A percentile compares a stretch with the other conserved stretches of the same genome.
Conservation (phyloP, 139 green algal species). For the Deuterostichococcus epilithicus region DNA sequence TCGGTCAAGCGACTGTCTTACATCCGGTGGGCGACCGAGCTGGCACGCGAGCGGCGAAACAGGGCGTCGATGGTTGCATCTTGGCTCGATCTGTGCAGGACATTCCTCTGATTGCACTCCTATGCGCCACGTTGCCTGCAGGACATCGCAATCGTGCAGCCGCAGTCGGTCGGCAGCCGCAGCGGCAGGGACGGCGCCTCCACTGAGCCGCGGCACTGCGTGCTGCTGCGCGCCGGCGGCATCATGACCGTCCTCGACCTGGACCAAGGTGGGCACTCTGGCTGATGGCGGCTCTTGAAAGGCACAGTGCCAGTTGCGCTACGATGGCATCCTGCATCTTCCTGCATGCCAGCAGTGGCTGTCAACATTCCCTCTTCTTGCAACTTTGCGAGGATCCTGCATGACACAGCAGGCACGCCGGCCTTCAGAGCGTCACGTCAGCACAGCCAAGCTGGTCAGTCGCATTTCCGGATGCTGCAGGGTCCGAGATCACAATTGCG, state of each 20-base stretch:
- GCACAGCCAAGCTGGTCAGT: no score
- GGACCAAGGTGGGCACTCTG: constrained; percentile 43
- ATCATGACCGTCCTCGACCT: constrained; percentile 84
- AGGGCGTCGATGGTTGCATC: background rate
- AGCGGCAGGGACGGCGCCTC: background rate
- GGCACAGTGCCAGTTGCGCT: background rate
- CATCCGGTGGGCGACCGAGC: no score
- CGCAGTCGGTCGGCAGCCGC: background rate
- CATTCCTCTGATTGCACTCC: background rate
- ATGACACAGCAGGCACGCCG: background rate
- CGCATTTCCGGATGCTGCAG: constrained; percentile 1
- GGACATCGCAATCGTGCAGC: constrained; percentile 42
- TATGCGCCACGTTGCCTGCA: constrained; percentile 5
- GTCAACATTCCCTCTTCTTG: no score
- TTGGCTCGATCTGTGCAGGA: background rate
- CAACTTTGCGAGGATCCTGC: background rate
- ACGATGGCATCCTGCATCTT: no score
- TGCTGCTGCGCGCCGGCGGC: constrained; percentile 81
- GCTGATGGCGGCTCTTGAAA: constrained; percentile 35
- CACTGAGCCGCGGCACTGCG: constrained; percentile 48
- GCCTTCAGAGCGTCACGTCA: no score
- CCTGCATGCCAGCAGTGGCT: no score
- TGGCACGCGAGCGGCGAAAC: background rate
- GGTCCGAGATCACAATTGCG: constrained; percentile 32
- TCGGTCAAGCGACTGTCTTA: no score